Conservation (phyloP, 2,329 filamentous ascomycete species). For the Phoma herbarum region DNA sequence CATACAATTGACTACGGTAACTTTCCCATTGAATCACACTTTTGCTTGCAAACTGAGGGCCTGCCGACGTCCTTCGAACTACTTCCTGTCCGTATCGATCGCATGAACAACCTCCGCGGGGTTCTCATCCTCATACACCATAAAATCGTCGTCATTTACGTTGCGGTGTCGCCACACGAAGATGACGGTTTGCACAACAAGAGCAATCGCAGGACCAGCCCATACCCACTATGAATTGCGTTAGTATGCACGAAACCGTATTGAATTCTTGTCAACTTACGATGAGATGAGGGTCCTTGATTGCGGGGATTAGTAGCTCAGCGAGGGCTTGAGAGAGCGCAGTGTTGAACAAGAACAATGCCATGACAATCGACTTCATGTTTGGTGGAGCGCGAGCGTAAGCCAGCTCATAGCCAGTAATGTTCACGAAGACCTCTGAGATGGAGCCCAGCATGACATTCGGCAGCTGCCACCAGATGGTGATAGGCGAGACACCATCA, state of each 20-base stretch:
- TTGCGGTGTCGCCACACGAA: constrained; percentile 59
- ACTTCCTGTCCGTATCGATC: constrained; percentile 10
- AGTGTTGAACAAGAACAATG: constrained; percentile 54
- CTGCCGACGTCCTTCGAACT: too few species aligned
- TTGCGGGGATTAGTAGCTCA: constrained; percentile 55
- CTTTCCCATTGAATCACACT: too few species aligned
- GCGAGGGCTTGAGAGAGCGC: constrained; percentile 53
- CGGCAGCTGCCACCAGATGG: constrained; percentile 56
- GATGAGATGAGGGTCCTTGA: constrained; percentile 58
- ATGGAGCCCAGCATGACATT: constrained; percentile 44
- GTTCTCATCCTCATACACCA: constrained; percentile 26
- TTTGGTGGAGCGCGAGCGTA: constrained; percentile 54
- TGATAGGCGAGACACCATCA: constrained; percentile 51
- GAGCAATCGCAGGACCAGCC: constrained; percentile 59
- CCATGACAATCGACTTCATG: constrained; percentile 56
- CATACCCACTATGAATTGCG: constrained; percentile 52
- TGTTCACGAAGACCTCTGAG: constrained; percentile 51
- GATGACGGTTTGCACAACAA: constrained; percentile 58
- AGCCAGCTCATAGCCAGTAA: constrained; percentile 57
- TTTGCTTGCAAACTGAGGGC: too few species aligned
- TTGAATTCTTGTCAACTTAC: constrained; percentile 4
- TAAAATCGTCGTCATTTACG: constrained; percentile 61
- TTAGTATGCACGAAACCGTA: not conserved
- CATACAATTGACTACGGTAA: too few species aligned
- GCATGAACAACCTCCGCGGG: constrained; percentile 7